Conservation (phyloP, 805 yeast genomes). For the Yamadazyma endophytica region DNA sequence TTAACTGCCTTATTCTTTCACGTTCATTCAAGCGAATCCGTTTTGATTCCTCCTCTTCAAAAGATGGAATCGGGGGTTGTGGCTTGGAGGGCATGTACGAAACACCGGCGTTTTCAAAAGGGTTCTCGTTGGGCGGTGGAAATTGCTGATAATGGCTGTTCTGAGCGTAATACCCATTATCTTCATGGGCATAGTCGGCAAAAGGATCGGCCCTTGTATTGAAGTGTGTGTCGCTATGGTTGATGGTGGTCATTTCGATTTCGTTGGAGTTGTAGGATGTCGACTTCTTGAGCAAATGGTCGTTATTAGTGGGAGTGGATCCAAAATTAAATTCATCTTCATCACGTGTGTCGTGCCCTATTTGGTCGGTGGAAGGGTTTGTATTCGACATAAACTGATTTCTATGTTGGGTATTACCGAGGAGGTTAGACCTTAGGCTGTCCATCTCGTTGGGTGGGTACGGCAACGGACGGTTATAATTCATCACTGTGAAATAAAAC, state of each 20-base stretch:
- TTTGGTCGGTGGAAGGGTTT: conserved; percentile 9
- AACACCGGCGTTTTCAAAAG: conserved; percentile 4
- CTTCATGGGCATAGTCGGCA: too few relatives aligned
- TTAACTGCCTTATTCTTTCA: conserved; percentile 19
- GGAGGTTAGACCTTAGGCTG: conserved; percentile 4
- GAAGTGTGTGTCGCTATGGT: conserved; percentile 1
- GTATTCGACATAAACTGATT: conserved; percentile 18
- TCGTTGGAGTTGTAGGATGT: conserved; percentile 3
- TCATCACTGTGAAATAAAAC: too few relatives aligned
- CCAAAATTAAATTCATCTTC: conserved; percentile 6
- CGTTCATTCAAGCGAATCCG: conserved; percentile 16
- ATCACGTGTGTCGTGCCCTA: conserved; percentile 2
- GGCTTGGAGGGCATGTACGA: conserved; percentile 7
- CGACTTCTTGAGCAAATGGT: not conserved
- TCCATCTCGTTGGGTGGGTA: conserved; percentile 3
- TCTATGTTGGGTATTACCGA: conserved; percentile 4
- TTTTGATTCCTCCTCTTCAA: conserved; percentile 10
- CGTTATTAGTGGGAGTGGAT: conserved; percentile 7
- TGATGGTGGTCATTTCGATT: conserved; percentile 8
- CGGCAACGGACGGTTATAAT: not conserved
- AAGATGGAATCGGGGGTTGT: conserved; percentile 10
- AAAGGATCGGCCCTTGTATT: too few relatives aligned
- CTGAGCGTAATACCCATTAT: too few relatives aligned
- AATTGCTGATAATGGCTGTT: too few relatives aligned
- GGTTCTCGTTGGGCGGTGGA: conserved; percentile 8